Conservation (phyloP, 1,139 yeast species). For the Kodamaea ohmeri region DNA sequence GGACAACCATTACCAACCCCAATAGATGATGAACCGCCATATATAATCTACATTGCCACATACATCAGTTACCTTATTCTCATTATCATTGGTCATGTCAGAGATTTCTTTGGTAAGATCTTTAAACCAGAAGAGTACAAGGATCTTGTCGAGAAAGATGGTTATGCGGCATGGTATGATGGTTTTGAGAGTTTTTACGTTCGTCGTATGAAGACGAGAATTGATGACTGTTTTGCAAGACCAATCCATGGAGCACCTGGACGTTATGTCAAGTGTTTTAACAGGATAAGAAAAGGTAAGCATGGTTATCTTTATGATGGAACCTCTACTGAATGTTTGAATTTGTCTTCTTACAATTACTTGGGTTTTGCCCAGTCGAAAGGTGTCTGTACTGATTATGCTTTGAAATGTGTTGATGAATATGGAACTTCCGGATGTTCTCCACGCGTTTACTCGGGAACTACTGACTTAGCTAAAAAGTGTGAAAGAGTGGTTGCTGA, state of each 20-base stretch:
- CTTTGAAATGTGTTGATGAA: slow-evolving; percentile 58
- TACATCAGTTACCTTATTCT: slow-evolving; percentile 79
- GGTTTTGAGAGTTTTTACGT: slow-evolving; percentile 92
- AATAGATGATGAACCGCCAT: slow-evolving; percentile 82
- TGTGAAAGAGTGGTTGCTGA: slow-evolving; percentile 79
- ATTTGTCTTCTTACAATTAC: slow-evolving; percentile 88
- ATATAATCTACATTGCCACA: slow-evolving; percentile 72
- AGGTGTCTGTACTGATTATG: slow-evolving; percentile 85
- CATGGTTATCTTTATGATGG: slow-evolving; percentile 72
- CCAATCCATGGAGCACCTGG: slow-evolving; percentile 98
- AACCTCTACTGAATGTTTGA: slow-evolving; percentile 70
- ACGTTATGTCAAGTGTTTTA: slow-evolving; percentile 76
- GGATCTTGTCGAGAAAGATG: slow-evolving; percentile 74
- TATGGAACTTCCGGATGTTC: slow-evolving; percentile 82
- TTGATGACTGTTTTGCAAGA: slow-evolving; percentile 92
- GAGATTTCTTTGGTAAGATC: slow-evolving; percentile 80
- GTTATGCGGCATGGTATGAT: slow-evolving; percentile 94
- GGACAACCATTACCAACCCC: slow-evolving; percentile 59
- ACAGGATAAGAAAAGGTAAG: slow-evolving; percentile 64
- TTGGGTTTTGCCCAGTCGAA: slow-evolving; percentile 95
- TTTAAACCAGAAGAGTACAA: slow-evolving; percentile 64
- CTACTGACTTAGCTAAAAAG: slow-evolving; percentile 68
- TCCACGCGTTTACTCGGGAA: slow-evolving; percentile 71
- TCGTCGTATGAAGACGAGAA: slow-evolving; percentile 83
- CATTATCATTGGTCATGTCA: slow-evolving; percentile 83